Evolutionary conservation across 2,329 filamentous ascomycete genomes (phyloP).

Genomic region (Calonectria honghensis): DNA sequence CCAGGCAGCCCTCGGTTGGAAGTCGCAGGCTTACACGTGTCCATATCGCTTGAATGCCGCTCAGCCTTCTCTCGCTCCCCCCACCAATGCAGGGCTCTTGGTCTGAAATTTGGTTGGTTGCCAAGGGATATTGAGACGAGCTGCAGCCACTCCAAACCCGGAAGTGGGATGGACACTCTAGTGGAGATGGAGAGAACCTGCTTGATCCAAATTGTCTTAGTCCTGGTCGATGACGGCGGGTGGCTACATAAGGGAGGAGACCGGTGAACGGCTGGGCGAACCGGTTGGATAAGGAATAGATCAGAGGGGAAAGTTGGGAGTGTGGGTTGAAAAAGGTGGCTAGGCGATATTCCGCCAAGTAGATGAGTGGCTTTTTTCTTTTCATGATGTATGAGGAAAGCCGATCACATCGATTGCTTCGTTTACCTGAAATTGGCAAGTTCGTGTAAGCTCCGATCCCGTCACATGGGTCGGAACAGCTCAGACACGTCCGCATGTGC

Average conservation of each 20-base stretch:
- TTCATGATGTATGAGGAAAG: background rate
- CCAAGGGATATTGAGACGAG: too few relatives aligned
- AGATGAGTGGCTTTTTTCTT: background rate
- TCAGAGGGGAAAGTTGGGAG: background rate
- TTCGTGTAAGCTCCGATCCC: slow-evolving; percentile 9
- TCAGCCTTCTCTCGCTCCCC: background rate
- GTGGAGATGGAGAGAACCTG: background rate
- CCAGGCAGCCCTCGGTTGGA: background rate
- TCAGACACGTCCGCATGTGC: background rate
- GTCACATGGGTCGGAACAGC: slow-evolving; percentile 6
- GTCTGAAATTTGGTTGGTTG: background rate
- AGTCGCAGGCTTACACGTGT: slow-evolving; percentile 13
- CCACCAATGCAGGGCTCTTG: background rate
- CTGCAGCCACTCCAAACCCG: background rate
- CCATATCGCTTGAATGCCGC: background rate
- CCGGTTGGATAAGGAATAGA: background rate
- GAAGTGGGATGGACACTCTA: background rate
- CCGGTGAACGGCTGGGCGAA: background rate
- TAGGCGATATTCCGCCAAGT: background rate
- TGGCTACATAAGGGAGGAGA: background rate
- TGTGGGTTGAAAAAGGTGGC: background rate
- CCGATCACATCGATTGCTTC: background rate
- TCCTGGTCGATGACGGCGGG: background rate
- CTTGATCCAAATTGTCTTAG: background rate
- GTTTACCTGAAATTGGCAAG: background rate